Base-by-base conservation (phyloP, 2,329 filamentous ascomycete genomes). In the Fusarium compactum region DNA sequence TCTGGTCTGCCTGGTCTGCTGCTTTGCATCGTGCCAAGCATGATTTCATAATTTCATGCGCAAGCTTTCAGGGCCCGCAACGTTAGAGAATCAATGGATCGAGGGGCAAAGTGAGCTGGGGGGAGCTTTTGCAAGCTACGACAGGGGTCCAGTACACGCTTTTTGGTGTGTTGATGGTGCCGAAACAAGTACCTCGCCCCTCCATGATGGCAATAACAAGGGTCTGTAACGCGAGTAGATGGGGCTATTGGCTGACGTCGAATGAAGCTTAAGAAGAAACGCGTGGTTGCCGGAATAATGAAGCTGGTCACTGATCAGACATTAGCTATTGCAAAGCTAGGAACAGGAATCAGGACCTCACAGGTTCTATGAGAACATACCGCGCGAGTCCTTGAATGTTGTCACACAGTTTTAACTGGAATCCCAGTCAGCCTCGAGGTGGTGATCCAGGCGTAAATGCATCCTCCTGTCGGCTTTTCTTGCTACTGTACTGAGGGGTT, bases 1-100 rank as follows among this genome's bases (percentile, higher is more conserved):
- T 18, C 46, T 62, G 64, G 60, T n/a, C 46, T 62, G 64, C 27
- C 47, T 61, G 59, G 22, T 40, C 58, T 69, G 62, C 59, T 38
- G 16, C 34, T 30, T 53, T 53, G 38, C 25, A 55, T 70, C 34
- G 57, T 63, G 53, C 62, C 61, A 70, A 72, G 70, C 73, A 75
- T 75, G 71, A 75, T 72, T 72, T 74, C 65, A 74, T 74, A 65
- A 75, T 72, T 72, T 75, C 69, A 74, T 74, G 68, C 60, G 65
- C 24, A 53, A 41, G 24, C 71, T 69, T 65, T 24, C 40, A 45
- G 60, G 67, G 54, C 65, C 62, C 58, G 51, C 67, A 62, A 43
- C 56, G 62, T 66, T 58, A 62, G 68, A 71, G 63, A 62, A 60
- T 59, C 4, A 29, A 29, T 29, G 27, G 27, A 29, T 73, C 62